Base-by-base conservation (phyloP, 345 rosid species). In the Litchi chinensis region DNA sequence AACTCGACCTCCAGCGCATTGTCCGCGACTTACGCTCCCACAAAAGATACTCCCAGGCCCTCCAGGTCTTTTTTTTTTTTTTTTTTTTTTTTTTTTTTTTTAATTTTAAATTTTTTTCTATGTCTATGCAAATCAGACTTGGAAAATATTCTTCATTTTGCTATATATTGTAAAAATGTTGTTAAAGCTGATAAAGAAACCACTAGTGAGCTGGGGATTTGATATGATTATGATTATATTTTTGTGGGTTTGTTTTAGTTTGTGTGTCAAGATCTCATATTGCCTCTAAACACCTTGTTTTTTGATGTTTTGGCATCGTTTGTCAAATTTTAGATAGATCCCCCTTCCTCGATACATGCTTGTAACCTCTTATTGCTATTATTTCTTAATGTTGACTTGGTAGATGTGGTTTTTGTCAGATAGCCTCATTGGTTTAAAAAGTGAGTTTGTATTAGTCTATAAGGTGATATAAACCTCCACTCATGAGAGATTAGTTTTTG, bases 41-140 rank as follows among this genome's bases (percentile, higher is more conserved):
- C 65, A 77, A 68, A 52, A 85, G 89, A 1, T 72, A 74, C 78
- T 10, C 21, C 8, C 90, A 86, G 8, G 88, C 90, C 32, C 88
- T 86, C 46, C 79, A 86, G 90, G 89, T 88, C 6, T 13, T 77
- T 50, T 9, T 10, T n/a, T 43, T 9, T 9, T 0, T 48, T 70
- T 77, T 50, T 9, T 10, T n/a, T 43, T 9, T 9, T 0, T 48
- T 70, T 13, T 77, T 50, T 9, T 10, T n/a, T 43, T 9, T 9
- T 0, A n/a, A n/a, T 48, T 70, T 26, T 26, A 26, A 26, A 26
- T 26, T 26, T 26, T 7, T 21, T 22, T 5, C n/a, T 11, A 3
- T 46, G 52, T 46, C 0, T 19, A 8, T 68, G 54, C 37, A 8
- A 19, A 41, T 19, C 11, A n/a, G 8, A 43, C 54, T 43, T 26